Conservation (phyloP, 2,329 filamentous ascomycete species). For the Coniochaeta ligniaria region DNA sequence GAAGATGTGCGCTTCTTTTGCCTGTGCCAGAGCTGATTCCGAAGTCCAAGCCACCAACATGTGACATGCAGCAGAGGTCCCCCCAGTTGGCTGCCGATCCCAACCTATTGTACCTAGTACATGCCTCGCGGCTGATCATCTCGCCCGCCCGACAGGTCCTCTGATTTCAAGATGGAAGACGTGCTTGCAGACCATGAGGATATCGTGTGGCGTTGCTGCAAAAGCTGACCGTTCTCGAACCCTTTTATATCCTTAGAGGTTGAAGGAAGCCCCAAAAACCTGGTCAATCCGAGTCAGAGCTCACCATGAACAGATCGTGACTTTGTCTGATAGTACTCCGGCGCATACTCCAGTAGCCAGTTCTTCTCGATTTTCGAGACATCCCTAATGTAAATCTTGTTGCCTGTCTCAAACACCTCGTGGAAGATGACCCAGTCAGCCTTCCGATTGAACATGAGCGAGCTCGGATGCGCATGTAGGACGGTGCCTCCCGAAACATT, state of each 20-base stretch:
- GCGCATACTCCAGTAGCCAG: conserved; percentile 88
- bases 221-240: neutral
- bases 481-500: conserved; percentile 74
- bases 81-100: neutral
- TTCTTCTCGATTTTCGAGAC: conserved; percentile 86
- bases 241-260: too few species aligned
- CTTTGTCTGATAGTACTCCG: conserved; percentile 67
- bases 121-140: neutral
- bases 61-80: neutral
- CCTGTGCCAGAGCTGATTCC: neutral
- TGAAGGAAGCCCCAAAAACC: too few species aligned
- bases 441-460: conserved; percentile 92
- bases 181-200: neutral
- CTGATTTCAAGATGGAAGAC: neutral
- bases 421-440: conserved; percentile 96
- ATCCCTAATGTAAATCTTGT: conserved; percentile 86
- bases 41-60: neutral
- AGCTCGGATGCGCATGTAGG: conserved; percentile 84
- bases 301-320: conserved; percentile 11
- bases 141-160: neutral
- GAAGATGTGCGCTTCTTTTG: neutral
- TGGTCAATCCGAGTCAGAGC: neutral
- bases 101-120: neutral
- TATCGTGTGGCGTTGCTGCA: neutral
- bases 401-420: conserved; percentile 82